Conservation (phyloP, 2,329 filamentous ascomycete genomes). For the Blumeria hordei region DNA sequence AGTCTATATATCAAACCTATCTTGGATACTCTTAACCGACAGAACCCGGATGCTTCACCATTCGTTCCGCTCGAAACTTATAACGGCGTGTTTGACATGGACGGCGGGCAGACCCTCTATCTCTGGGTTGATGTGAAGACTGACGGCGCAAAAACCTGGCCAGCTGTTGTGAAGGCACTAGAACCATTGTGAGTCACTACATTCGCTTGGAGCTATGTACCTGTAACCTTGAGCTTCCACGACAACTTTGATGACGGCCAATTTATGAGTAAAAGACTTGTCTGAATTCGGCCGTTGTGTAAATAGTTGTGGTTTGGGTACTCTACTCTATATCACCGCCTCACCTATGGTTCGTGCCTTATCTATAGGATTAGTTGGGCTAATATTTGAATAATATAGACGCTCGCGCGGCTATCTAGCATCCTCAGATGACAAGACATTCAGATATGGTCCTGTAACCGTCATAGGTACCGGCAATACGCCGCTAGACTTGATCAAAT, state of each 20-base stretch:
- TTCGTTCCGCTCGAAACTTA: slow-evolving; percentile 24
- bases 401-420: slow-evolving; percentile 14
- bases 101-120: slow-evolving; percentile 30
- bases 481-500: slow-evolving; percentile 25
- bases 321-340: not conserved
- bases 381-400: slow-evolving; percentile 3
- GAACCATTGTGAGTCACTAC: slow-evolving; percentile 25
- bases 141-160: slow-evolving; percentile 27
- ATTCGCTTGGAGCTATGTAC: slow-evolving; percentile 14
- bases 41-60: slow-evolving; percentile 15
- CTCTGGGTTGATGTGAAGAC: slow-evolving; percentile 42
- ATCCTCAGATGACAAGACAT: slow-evolving; percentile 6
- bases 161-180: slow-evolving; percentile 28
- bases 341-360: not conserved
- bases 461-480: slow-evolving; percentile 14
- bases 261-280: not conserved
- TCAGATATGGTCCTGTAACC: slow-evolving; percentile 10
- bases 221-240: too few relatives aligned
- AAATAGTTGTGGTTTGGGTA: not conserved
- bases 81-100: slow-evolving; percentile 37
- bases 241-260: too few relatives aligned
- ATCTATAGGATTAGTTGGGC: not conserved
- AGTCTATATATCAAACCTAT: slow-evolving; percentile 13
- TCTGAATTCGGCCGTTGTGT: not conserved
- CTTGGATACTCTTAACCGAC: slow-evolving; percentile 8